Conservation (phyloP, 768 basidiomycete genomes). For the Lactarius vividus region DNA sequence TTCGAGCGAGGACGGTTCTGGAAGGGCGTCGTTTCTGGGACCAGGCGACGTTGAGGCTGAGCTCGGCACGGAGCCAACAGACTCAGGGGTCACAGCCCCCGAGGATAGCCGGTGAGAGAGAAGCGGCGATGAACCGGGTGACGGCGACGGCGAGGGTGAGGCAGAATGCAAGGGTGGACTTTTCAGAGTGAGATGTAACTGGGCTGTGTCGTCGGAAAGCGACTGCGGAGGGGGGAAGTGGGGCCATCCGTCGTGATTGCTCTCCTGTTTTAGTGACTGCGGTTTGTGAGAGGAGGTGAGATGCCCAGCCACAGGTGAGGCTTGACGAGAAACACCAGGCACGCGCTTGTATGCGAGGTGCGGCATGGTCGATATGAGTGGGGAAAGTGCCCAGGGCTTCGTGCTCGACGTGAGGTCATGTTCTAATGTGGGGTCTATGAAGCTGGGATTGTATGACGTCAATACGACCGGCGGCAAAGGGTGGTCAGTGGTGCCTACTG, state of each 20-base stretch:
- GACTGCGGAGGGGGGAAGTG: constrained; percentile 52
- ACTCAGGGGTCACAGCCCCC: constrained; percentile 8
- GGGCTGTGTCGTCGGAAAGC: constrained; percentile 54
- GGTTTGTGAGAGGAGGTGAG: neutral
- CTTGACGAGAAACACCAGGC: neutral
- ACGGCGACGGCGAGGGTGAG: too few species aligned
- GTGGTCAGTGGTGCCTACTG: constrained; percentile 45
- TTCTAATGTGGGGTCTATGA: constrained; percentile 83
- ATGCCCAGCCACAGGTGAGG: neutral
- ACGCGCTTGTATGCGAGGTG: constrained; percentile 56
- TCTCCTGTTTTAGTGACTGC: neutral
- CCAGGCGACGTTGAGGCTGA: neutral
- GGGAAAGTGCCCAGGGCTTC: constrained; percentile 91
- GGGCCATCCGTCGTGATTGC: constrained; percentile 26
- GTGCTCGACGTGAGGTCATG: constrained; percentile 72
- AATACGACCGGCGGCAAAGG: neutral
- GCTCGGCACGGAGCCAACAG: neutral
- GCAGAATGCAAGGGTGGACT: constrained; percentile 21
- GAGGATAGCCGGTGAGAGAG: constrained; percentile 10
- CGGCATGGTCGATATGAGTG: constrained; percentile 79
- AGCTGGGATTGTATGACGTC: constrained; percentile 43
- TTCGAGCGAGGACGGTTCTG: neutral
- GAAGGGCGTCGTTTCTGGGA: neutral
- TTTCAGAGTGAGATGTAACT: constrained; percentile 44
- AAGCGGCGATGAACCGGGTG: neutral